A percentile compares a stretch with the other conserved stretches of the same genome.
Conservation (phyloP, 192 early-diverging fungal species). For the Radiomyces spectabilis region DNA sequence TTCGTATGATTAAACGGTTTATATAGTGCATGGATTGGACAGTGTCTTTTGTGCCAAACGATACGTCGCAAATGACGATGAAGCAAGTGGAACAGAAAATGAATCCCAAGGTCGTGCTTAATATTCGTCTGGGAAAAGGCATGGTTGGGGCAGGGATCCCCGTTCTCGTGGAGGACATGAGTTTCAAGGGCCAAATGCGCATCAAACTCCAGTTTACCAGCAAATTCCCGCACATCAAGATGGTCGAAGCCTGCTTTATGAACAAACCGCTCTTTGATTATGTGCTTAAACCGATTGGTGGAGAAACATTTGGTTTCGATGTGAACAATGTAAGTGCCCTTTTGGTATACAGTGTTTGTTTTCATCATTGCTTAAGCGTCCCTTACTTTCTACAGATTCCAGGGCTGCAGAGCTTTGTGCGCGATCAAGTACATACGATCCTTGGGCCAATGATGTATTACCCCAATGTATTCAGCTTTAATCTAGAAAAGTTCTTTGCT, state of each 20-base stretch:
- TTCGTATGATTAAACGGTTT: too few species aligned
- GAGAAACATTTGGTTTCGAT: constrained; percentile 63
- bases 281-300: constrained; percentile 68
- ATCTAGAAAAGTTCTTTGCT: constrained; percentile 25
- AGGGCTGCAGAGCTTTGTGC: constrained; percentile 57
- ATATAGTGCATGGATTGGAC: constrained; percentile 66
- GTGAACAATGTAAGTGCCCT: constrained; percentile 49
- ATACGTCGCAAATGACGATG: constrained; percentile 45
- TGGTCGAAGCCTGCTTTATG: constrained; percentile 64
- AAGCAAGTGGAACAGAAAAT: constrained; percentile 43
- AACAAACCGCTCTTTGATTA: constrained; percentile 72
- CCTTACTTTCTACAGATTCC: constrained; percentile 37
- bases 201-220: constrained; percentile 67
- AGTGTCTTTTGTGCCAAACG: constrained; percentile 63
- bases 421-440: constrained; percentile 48
- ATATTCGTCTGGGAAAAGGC: constrained; percentile 71
- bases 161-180: constrained; percentile 68
- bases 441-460: constrained; percentile 40
- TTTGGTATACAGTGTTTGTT: too few species aligned
- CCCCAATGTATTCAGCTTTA: constrained; percentile 24
- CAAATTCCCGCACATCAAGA: constrained; percentile 66
- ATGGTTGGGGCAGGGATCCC: constrained; percentile 67
- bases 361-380: background rate
- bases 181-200: constrained; percentile 59
- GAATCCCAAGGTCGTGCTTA: constrained; percentile 69